A percentile compares a stretch with the other conserved stretches of the same genome.
Conservation (phyloP, 192 early-diverging fungal genomes). For the Coemansia asiatica region DNA sequence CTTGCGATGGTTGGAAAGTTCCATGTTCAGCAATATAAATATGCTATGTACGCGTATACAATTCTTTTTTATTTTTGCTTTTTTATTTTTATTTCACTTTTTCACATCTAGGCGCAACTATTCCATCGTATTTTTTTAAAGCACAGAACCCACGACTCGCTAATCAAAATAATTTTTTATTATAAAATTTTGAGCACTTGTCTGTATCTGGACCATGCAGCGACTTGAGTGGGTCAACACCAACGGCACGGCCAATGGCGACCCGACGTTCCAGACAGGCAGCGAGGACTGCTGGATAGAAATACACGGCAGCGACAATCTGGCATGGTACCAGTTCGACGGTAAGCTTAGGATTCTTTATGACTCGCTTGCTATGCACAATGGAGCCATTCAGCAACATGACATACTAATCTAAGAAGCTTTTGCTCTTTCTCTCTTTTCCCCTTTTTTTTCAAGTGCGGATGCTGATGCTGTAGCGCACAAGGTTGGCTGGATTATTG, state of each 20-base stretch:
- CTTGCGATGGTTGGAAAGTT: background rate
- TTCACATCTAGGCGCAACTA: background rate
- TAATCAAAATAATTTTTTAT: too few species aligned
- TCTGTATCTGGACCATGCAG: constrained; percentile 1
- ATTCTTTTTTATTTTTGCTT: background rate
- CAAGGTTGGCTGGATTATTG: constrained; percentile 62
- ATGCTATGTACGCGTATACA: background rate
- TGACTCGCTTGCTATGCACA: too few species aligned
- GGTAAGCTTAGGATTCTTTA: too few species aligned
- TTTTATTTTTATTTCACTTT: background rate
- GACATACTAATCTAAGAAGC: too few species aligned
- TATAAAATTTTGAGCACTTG: background rate
- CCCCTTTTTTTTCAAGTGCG: constrained; percentile 3
- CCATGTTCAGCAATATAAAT: background rate
- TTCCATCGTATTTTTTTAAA: background rate
- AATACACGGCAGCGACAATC: constrained; percentile 46
- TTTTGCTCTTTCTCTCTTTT: background rate
- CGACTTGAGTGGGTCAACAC: constrained; percentile 41
- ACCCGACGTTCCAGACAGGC: constrained; percentile 16
- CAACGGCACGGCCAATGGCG: constrained; percentile 20
- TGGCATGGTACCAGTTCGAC: constrained; percentile 52
- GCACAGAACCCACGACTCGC: background rate
- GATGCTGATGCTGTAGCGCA: constrained; percentile 52
- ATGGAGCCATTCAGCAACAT: too few species aligned
- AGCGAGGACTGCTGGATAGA: constrained; percentile 51